Percentiles rank a stretch among this genome's conserved stretches.
phyloP scores from a whole-genome alignment of 768 basidiomycete genomes.

The Kwoniella botswanensis region DNA sequence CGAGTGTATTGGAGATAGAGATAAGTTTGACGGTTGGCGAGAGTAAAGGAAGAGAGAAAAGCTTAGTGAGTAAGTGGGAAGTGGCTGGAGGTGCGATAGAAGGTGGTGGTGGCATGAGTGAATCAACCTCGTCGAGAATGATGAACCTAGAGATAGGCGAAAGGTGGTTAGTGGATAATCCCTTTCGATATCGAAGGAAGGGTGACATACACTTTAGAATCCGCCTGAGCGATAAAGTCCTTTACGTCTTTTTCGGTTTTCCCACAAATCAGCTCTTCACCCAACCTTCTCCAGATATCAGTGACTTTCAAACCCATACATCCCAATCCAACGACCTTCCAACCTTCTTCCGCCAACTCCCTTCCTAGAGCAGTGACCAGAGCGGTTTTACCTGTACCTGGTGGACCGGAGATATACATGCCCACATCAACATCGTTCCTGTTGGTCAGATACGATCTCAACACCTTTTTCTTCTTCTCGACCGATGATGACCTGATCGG shows the following conservation, averaged over 20 bases:
- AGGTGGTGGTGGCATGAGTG: conserved; percentile 52
- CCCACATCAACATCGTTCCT: conserved; percentile 33
- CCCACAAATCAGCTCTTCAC: conserved; percentile 45
- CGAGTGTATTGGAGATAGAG: conserved; percentile 59
- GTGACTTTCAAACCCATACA: conserved; percentile 56
- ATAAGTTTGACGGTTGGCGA: conserved; percentile 51
- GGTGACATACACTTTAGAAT: not conserved
- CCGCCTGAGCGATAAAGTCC: conserved; percentile 11
- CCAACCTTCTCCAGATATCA: conserved; percentile 54
- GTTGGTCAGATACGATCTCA: conserved; percentile 43
- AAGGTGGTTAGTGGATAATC: not conserved
- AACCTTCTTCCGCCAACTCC: conserved; percentile 34
- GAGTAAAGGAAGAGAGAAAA: conserved; percentile 54
- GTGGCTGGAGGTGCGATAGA: conserved; percentile 41
- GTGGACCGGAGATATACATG: conserved; percentile 84
- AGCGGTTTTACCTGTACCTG: conserved; percentile 78
- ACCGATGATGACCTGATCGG: conserved; percentile 46
- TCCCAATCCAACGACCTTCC: conserved; percentile 53
- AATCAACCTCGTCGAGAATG: conserved; percentile 59
- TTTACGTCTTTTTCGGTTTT: conserved; percentile 38
- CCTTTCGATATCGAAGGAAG: not conserved
- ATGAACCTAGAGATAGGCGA: conserved; percentile 41
- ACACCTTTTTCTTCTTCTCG: conserved; percentile 45
- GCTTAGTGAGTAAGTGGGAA: conserved; percentile 52
- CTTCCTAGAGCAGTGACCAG: conserved; percentile 51